Evolutionary conservation across 169 alveolate genomes (phyloP), one percentile per base, ranked within the genome.

Genomic region (Cystoisospora suis): DNA sequence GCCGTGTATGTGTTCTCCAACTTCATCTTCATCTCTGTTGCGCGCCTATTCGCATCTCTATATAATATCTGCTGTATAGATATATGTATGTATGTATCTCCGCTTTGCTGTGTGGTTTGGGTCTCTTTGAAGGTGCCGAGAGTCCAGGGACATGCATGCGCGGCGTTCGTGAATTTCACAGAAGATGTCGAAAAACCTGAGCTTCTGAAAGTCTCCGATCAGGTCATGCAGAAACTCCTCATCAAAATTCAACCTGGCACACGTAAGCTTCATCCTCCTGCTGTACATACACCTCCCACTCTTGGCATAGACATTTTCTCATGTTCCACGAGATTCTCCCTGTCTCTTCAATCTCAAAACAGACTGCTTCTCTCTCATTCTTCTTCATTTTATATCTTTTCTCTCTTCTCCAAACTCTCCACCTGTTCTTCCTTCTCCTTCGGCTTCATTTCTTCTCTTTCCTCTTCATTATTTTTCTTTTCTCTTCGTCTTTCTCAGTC

Each of bases 131-230:
- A 96, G 45, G 94, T 96, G 34, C 91, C 95, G 27, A 89, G 98
- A 38, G 99, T 97, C 44, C 97, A 96, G 70, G 95, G 98, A 15
- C 99, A 97, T 89, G 98, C 99, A 1, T 93, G 96, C 79, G 97
- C 99, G 46, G 99, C 99, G 44, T 96, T 97, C 80, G 95, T 97
- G 36, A 97, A 97, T 93, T 97, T 94, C 86, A 96, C 98, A 0
- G 99, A 97, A 90, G 99, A 97, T 86, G 96, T 97, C 59, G 95
- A 95, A 36, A 95, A 95, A 92, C 95, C 92, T 47, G 95, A 95
- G 75, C 83, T 97, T 94, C 93, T 94, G 58, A 98, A 98, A 12
- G 93, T 91, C 56, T 96, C 96, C 12, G 95, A 94, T 20, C 92
- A 95, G 36, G 94, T 97, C 36, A 96, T 97, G 93, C 96, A 97